Conservation (phyloP, 495 filamentous ascomycete genomes). For the Penicillium manginii region DNA sequence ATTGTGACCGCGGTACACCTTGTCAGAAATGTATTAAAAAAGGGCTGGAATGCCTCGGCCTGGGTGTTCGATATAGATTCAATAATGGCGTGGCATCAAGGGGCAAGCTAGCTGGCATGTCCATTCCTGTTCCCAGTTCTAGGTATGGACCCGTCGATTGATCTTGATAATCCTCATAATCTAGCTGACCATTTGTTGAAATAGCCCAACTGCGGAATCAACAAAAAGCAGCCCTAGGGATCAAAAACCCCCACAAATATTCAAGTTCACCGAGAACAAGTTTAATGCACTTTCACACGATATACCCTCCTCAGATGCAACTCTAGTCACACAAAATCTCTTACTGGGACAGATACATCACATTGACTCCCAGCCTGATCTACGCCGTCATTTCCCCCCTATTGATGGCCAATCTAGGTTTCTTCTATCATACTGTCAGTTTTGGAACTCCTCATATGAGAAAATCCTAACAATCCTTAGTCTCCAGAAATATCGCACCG, state of each 20-base stretch:
- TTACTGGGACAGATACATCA: background rate
- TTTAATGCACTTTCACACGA: background rate
- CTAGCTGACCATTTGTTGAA: background rate
- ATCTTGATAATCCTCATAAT: too few relatives aligned
- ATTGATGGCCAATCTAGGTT: constrained; percentile 4
- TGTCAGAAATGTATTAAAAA: constrained; percentile 2
- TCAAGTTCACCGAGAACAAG: background rate
- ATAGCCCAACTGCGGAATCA: background rate
- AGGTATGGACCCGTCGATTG: background rate
- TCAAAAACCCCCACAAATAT: background rate
- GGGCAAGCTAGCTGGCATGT: background rate
- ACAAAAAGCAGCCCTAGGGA: background rate
- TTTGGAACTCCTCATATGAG: background rate
- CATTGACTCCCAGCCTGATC: background rate
- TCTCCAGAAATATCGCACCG: constrained; percentile 7
- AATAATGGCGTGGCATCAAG: constrained; percentile 6
- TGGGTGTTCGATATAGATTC: constrained; percentile 1
- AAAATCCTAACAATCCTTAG: background rate
- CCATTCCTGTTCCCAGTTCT: background rate
- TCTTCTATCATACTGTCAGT: constrained; percentile 5
- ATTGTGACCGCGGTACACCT: constrained; percentile 3
- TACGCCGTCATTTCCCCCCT: too few relatives aligned
- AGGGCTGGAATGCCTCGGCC: background rate
- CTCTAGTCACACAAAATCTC: background rate
- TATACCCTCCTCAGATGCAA: background rate